Percentiles rank a stretch among this genome's conserved stretches.
These are phyloP conservation scores for Phytophthora kernoviae DNA, from an alignment of 352 stramenopile genomes.

Conservation along the genomic window DNA sequence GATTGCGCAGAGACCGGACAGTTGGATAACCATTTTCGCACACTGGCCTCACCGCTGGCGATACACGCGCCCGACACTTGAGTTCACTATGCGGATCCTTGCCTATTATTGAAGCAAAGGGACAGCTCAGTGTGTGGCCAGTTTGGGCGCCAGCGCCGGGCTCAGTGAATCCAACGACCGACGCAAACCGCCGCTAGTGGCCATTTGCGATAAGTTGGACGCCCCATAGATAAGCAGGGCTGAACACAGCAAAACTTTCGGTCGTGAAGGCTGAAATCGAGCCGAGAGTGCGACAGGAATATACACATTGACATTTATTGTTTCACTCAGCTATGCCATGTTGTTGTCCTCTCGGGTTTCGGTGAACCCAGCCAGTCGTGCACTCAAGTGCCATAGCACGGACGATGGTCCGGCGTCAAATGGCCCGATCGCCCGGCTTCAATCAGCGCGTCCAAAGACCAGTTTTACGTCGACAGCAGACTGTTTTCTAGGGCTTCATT, in stretches of 20 bases:
- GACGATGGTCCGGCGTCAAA: no score
- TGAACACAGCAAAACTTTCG: no score
- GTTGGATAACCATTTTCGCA: not conserved
- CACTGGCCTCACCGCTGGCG: not conserved
- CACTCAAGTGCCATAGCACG: not conserved
- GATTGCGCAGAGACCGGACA: not conserved
- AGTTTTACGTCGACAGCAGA: no score
- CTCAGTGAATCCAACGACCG: not conserved
- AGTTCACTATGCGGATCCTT: not conserved
- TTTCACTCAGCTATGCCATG: no score
- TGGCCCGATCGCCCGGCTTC: no score
- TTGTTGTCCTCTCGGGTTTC: not conserved
- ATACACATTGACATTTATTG: no score
- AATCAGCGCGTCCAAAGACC: no score
- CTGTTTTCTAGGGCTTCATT: no score
- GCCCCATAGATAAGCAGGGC: no score
- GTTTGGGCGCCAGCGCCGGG: not conserved
- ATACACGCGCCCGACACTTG: not conserved
- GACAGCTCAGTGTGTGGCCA: no score
- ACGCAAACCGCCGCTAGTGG: not conserved
- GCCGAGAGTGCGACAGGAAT: no score
- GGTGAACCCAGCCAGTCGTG: not conserved
- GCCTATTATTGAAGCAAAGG: constrained; percentile 3
- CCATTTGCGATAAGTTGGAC: not conserved
- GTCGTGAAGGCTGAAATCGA: no score